Percentiles rank a stretch among this genome's conserved stretches.
phyloP scores from a whole-genome alignment of 2,329 filamentous ascomycete species.

The Clonostachys byssicola region DNA sequence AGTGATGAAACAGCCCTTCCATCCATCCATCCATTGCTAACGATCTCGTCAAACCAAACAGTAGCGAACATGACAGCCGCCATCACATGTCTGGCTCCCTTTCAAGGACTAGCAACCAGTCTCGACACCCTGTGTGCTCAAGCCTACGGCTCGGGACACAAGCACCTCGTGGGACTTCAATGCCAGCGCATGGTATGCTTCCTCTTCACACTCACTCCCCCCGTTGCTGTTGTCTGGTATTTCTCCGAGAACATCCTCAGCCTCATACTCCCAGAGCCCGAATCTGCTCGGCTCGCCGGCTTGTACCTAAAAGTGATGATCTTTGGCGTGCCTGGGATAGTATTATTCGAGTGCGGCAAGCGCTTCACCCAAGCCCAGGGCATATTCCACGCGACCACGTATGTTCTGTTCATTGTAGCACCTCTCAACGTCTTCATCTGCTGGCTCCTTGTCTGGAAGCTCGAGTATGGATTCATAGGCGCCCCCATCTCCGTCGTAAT shows the following conservation, averaged over 20 bases:
- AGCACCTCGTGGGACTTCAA: conserved; percentile 80
- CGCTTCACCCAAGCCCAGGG: conserved; percentile 81
- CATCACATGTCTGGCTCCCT: conserved; percentile 73
- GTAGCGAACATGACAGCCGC: conserved; percentile 70
- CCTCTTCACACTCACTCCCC: conserved; percentile 66
- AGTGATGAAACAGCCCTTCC: too few species aligned
- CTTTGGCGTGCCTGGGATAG: conserved; percentile 70
- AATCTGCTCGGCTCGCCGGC: conserved; percentile 65
- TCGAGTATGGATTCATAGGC: conserved; percentile 68
- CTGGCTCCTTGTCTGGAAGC: conserved; percentile 73
- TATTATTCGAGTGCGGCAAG: conserved; percentile 74
- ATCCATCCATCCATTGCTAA: conserved; percentile 1
- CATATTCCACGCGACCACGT: conserved; percentile 73
- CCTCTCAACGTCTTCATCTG: conserved; percentile 75
- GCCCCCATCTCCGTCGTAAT: conserved; percentile 78
- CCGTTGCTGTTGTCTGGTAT: conserved; percentile 69
- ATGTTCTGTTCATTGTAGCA: conserved; percentile 71
- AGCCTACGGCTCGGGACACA: conserved; percentile 88
- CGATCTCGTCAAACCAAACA: conserved; percentile 2
- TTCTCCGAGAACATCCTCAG: conserved; percentile 62
- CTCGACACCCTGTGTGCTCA: conserved; percentile 92
- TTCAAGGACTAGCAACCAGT: conserved; percentile 82
- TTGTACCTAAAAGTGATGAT: conserved; percentile 70
- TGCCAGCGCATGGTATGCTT: conserved; percentile 80
- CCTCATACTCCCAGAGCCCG: conserved; percentile 36